Percentiles rank a stretch among this genome's conserved stretches.
Conservation (phyloP, 2,329 filamentous ascomycete genomes). For the Fusarium kyushuense region DNA sequence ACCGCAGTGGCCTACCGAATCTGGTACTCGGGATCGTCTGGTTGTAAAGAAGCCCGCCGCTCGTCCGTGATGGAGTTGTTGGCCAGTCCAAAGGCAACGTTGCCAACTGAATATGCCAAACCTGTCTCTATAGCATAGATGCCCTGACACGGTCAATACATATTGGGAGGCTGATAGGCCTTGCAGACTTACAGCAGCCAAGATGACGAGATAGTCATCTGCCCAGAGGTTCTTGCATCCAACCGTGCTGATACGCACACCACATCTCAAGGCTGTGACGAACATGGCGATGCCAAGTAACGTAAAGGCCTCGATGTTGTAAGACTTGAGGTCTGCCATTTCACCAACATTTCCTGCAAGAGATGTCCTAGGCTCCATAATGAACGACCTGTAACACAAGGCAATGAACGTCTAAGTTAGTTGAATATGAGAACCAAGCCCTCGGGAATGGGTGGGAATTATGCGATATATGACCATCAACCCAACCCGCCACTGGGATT, state of each 20-base stretch:
- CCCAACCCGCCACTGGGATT: conserved; percentile 1
- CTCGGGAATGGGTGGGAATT: conserved; percentile 3
- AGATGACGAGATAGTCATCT: conserved; percentile 71
- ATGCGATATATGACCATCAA: conserved; percentile 25
- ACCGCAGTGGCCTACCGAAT: conserved; percentile 46
- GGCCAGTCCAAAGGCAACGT: conserved; percentile 63
- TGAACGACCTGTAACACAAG: conserved; percentile 3
- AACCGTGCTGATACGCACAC: conserved; percentile 60
- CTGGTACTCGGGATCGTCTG: conserved; percentile 59
- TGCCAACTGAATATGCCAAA: conserved; percentile 64
- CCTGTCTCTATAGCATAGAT: conserved; percentile 64
- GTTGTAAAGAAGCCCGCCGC: conserved; percentile 59
- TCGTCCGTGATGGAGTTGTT: conserved; percentile 69
- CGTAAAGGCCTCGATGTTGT: conserved; percentile 54
- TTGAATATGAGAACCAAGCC: neutral
- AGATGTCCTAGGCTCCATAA: conserved; percentile 33
- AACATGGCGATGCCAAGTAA: conserved; percentile 63
- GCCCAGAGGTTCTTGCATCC: conserved; percentile 64
- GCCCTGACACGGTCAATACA: conserved; percentile 52
- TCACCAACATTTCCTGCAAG: conserved; percentile 40
- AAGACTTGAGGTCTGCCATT: conserved; percentile 42
- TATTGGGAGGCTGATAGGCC: too few species aligned
- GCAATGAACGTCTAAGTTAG: conserved; percentile 1
- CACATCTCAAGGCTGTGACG: conserved; percentile 63
- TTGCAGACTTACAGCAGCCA: conserved; percentile 59